Evolutionary conservation across 1,284 basidiomycete species (phyloP), one percentile per base, ranked within the genome.

Genomic region (Tremellales sp.): DNA sequence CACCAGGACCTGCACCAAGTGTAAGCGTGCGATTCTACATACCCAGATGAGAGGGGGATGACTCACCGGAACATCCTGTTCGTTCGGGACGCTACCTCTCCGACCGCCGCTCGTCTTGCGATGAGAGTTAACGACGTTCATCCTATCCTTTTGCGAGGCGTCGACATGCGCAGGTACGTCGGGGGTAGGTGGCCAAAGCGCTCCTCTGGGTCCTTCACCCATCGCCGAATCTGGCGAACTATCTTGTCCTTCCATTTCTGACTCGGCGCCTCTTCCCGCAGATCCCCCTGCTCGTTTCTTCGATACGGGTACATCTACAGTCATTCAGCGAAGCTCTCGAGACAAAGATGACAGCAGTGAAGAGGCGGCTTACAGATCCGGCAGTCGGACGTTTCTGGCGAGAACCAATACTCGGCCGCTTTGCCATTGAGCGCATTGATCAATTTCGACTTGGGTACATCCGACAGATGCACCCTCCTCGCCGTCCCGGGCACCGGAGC

Each of bases 321-420:
- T 7, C n/a, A n/a, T n/a, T n/a, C n/a, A n/a, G 22, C 21, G 10
- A 37, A 25, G 25, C 10, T 22, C 8, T 15, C 10, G 29, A 17
- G 19, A 7, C 23, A 24, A 43, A 33, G n/a, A n/a, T n/a, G n/a
- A n/a, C n/a, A n/a, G 37, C 21, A 6, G 23, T 23, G 31, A 5
- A 65, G n/a, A n/a, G n/a, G n/a, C n/a, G n/a, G n/a, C 73, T 62
- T 49, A 73, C 71, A 52, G 19, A 75, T 59, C n/a, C 60, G 54
- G 39, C 64, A 61, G 51, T 75, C 72, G 10, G 65, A 50, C 1
- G 65, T 64, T 6, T 58, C 55, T 0, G 65, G 61, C 24, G 62
- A 54, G 26, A 59, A 61, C 68, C 70, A 73, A 43, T 65, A 68
- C 27, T 58, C 52, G 3, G 36, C 36, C 19, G 36, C 36, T 39